Percentiles rank a stretch among this genome's conserved stretches.
These are phyloP conservation scores for Bipolaris gigantea DNA, from an alignment of 2,329 filamentous ascomycete genomes.

Conservation along the genomic window DNA sequence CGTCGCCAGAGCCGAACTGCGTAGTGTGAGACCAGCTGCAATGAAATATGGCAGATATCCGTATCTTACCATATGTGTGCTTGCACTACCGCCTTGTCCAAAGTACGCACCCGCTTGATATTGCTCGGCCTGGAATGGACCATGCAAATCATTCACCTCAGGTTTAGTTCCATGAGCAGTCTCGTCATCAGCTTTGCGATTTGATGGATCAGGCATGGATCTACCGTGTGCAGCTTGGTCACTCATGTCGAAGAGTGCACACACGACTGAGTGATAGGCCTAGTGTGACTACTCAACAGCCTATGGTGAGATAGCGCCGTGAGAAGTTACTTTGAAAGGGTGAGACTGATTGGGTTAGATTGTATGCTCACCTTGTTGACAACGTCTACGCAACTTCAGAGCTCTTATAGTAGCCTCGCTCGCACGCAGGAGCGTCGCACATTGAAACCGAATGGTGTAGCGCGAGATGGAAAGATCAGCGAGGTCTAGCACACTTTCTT, in stretches of 20 bases:
- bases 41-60: neutral
- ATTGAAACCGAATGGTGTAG: neutral
- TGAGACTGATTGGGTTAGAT: too few species aligned
- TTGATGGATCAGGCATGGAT: neutral
- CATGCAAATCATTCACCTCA: neutral
- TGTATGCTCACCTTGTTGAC: too few species aligned
- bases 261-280: neutral
- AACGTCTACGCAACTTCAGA: too few species aligned
- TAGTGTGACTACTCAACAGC: neutral
- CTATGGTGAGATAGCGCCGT: neutral
- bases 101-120: neutral
- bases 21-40: neutral
- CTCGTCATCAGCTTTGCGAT: neutral
- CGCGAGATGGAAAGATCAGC: neutral
- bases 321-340: too few species aligned
- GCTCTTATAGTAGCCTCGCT: too few species aligned
- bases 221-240: neutral
- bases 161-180: neutral
- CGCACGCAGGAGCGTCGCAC: neutral
- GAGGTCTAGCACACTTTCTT: neutral
- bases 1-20: neutral
- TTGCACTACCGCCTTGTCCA: too few species aligned
- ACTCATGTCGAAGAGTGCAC: neutral
- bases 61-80: neutral
- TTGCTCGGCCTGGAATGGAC: neutral